A percentile compares a stretch with the other conserved stretches of the same genome.
phyloP scores from a whole-genome alignment of 192 early-diverging fungal species.

The Linnemannia zychae region DNA sequence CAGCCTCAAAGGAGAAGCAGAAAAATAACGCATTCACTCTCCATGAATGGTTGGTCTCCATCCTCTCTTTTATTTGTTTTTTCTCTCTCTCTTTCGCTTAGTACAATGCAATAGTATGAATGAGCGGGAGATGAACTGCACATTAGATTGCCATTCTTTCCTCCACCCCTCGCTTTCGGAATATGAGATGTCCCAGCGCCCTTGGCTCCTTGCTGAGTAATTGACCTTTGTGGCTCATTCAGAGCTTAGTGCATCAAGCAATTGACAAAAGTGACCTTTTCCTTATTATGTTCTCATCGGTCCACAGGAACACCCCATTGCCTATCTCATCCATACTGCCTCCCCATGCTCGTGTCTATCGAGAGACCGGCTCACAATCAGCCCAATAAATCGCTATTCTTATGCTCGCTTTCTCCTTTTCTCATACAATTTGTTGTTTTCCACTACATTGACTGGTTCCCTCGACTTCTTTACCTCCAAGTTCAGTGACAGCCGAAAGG shows the following conservation, averaged over 20 bases:
- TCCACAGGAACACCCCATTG: slow-evolving; percentile 10
- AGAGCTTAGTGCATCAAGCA: background rate
- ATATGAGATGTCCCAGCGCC: slow-evolving; percentile 10
- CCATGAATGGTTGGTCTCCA: background rate
- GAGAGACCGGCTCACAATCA: background rate
- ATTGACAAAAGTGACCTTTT: background rate
- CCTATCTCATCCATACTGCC: background rate
- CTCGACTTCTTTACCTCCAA: background rate
- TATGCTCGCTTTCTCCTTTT: background rate
- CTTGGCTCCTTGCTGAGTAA: background rate
- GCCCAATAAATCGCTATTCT: background rate
- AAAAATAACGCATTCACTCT: background rate
- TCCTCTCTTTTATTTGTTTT: background rate
- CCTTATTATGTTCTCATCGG: background rate
- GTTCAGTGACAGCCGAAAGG: background rate
- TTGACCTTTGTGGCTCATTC: background rate
- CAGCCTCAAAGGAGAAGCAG: background rate
- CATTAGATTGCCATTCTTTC: background rate
- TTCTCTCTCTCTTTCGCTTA: background rate
- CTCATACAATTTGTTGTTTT: background rate
- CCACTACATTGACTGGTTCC: background rate
- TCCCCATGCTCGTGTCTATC: background rate
- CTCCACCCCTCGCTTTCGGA: background rate
- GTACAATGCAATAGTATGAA: background rate
- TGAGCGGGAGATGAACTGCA: slow-evolving; percentile 3